These are phyloP conservation scores for Lactarius psammicola DNA, from an alignment of 768 basidiomycete genomes.

Conservation along the genomic window DNA sequence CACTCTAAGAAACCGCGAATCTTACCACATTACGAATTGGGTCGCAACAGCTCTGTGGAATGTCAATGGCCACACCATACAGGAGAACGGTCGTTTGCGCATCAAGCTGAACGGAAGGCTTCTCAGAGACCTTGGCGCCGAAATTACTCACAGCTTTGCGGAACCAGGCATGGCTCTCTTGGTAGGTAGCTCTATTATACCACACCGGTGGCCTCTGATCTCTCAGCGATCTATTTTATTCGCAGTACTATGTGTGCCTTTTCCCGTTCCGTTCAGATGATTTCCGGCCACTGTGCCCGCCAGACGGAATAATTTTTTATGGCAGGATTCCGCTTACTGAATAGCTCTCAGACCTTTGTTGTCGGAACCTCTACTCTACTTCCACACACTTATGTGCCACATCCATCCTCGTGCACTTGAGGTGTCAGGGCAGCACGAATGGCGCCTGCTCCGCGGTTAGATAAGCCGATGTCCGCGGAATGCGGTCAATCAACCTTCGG, in stretches of 20 bases:
- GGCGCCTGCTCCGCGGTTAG: too few species aligned
- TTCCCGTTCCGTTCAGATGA: slow-evolving; percentile 4
- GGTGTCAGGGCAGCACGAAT: too few species aligned
- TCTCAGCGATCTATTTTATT: background rate
- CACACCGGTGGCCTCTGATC: background rate
- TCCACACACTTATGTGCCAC: too few species aligned
- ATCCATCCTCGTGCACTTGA: too few species aligned
- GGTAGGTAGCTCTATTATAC: slow-evolving; percentile 8
- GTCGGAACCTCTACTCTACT: too few species aligned
- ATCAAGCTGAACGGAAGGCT: slow-evolving; percentile 15
- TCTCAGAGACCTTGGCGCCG: background rate
- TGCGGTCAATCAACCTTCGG: too few species aligned
- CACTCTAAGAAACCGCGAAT: background rate
- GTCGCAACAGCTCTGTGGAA: slow-evolving; percentile 21
- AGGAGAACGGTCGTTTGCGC: slow-evolving; percentile 5
- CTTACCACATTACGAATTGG: slow-evolving; percentile 6
- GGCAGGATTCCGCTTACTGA: background rate
- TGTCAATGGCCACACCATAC: background rate
- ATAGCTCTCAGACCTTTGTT: too few species aligned
- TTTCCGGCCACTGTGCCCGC: background rate
- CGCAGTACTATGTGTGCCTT: slow-evolving; percentile 15
- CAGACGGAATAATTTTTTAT: background rate
- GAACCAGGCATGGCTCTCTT: slow-evolving; percentile 9
- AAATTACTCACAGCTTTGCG: slow-evolving; percentile 11
- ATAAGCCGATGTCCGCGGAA: too few species aligned